These are phyloP conservation scores for Straminergon stramineum DNA, from an alignment of 225 moss, liverwort and hornwort species.

Conservation along the genomic window DNA sequence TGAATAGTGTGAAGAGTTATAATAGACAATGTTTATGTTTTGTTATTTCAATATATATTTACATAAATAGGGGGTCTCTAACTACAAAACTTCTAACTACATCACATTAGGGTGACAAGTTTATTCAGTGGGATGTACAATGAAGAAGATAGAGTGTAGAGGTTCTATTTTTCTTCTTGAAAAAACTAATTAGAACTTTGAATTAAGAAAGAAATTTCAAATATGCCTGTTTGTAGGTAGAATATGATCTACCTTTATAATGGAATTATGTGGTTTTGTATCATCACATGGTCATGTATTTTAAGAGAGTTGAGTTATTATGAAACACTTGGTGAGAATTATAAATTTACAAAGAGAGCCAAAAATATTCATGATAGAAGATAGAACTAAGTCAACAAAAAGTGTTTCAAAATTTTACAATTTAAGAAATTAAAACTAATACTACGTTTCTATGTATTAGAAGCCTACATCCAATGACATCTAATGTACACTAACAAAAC, in stretches of 20 bases:
- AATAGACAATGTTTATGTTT: background rate
- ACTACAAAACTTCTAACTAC: background rate
- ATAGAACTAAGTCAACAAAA: background rate
- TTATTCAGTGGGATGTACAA: too few relatives aligned
- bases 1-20: background rate
- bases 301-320: too few relatives aligned
- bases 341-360: background rate
- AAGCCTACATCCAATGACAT: background rate
- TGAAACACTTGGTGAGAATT: background rate
- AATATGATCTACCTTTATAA: background rate
- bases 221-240: background rate
- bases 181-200: background rate
- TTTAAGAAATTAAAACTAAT: background rate
- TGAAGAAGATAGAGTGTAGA: background rate
- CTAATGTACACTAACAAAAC: background rate
- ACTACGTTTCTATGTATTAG: fast-evolving
- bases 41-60: too few relatives aligned
- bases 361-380: background rate
- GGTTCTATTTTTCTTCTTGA: background rate
- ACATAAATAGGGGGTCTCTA: background rate
- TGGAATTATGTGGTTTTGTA: background rate
- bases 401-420: fast-evolving
- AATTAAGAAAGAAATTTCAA: too few relatives aligned
- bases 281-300: background rate
- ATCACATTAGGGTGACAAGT: background rate